Evolutionary conservation across 1,284 basidiomycete species (phyloP).

Genomic region (Boletellus deceptivus): DNA sequence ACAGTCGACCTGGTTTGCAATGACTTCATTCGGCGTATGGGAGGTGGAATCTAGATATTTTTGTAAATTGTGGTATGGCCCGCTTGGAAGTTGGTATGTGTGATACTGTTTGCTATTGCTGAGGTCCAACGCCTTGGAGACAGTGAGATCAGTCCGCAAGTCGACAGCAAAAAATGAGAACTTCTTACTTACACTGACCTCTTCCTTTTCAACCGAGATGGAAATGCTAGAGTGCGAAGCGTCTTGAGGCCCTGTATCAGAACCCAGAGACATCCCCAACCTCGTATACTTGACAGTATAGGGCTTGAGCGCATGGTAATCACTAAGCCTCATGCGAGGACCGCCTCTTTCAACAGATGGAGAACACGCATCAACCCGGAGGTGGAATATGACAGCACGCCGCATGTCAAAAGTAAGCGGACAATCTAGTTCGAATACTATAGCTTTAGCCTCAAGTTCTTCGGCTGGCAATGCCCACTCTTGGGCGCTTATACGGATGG

Average conservation of each 20-base stretch:
- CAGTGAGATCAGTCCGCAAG: neutral
- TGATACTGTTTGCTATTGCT: neutral
- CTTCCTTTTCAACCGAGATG: neutral
- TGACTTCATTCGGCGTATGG: neutral
- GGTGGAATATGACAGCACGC: slow-evolving; percentile 40
- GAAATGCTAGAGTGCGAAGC: neutral
- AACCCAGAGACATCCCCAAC: slow-evolving; percentile 35
- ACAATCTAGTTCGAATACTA: slow-evolving; percentile 46
- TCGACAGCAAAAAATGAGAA: slow-evolving; percentile 37
- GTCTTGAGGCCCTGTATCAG: slow-evolving; percentile 36
- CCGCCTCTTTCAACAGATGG: neutral
- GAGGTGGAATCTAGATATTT: neutral
- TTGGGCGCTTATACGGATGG: neutral
- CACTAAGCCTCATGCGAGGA: slow-evolving; percentile 13
- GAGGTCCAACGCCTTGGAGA: neutral
- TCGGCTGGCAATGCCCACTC: neutral
- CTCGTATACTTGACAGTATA: neutral
- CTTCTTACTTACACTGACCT: neutral
- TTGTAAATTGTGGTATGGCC: neutral
- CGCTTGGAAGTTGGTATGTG: neutral
- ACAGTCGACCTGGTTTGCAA: neutral
- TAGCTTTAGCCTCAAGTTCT: slow-evolving; percentile 21
- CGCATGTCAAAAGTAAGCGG: slow-evolving; percentile 43
- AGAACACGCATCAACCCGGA: slow-evolving; percentile 37
- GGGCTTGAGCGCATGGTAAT: neutral